These are phyloP conservation scores for Alternaria brassicicola DNA, from an alignment of 2,329 filamentous ascomycete genomes.

Conservation along the genomic window DNA sequence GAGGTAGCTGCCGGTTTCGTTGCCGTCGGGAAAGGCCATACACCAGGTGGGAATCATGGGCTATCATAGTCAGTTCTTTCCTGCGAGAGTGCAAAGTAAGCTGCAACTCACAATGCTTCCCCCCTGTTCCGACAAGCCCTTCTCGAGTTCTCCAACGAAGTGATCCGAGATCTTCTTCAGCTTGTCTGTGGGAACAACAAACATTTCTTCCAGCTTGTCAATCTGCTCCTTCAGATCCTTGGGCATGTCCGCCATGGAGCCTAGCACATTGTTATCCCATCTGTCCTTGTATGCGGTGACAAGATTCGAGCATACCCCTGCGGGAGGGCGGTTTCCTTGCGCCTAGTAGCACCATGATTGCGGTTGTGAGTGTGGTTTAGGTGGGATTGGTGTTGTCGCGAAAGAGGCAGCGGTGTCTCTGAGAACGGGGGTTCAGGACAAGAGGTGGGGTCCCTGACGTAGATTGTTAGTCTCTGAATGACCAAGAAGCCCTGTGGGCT, in stretches of 20 bases:
- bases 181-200: slow-evolving; percentile 77
- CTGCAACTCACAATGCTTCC: slow-evolving; percentile 80
- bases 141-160: slow-evolving; percentile 85
- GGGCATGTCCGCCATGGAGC: slow-evolving; percentile 89
- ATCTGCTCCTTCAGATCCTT: slow-evolving; percentile 83
- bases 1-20: slow-evolving; percentile 86
- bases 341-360: slow-evolving; percentile 69
- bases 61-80: slow-evolving; percentile 66
- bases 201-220: slow-evolving; percentile 79
- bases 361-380: slow-evolving; percentile 17
- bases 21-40: slow-evolving; percentile 84
- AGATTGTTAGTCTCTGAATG: slow-evolving; percentile 9
- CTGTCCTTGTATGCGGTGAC: slow-evolving; percentile 9
- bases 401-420: background rate
- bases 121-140: slow-evolving; percentile 84
- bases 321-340: slow-evolving; percentile 70
- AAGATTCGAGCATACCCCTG: slow-evolving; percentile 67
- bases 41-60: slow-evolving; percentile 99
- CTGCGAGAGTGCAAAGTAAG: slow-evolving; percentile 81
- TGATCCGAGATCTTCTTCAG: slow-evolving; percentile 90
- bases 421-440: slow-evolving; percentile 5
- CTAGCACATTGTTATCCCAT: slow-evolving; percentile 55
- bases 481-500: background rate
- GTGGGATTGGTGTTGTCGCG: slow-evolving; percentile 1
- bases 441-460: slow-evolving; percentile 9